phyloP scores from a whole-genome alignment of 1,284 basidiomycete species.

The Schizophyllum commune region DNA sequence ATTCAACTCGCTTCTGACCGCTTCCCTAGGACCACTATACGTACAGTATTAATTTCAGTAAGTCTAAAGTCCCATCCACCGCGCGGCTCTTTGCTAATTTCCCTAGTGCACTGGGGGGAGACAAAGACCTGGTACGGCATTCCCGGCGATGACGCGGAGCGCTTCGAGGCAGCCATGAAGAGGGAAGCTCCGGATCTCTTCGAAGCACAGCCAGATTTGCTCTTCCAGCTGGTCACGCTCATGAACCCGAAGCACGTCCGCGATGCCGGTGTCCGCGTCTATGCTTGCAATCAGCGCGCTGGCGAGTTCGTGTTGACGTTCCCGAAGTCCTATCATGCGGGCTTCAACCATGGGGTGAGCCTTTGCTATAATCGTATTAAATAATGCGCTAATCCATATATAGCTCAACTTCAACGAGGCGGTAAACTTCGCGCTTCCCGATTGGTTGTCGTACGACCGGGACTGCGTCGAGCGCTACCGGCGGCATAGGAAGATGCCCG shows the following conservation, averaged over 20 bases:
- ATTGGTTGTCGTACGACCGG: conserved; percentile 86
- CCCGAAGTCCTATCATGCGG: conserved; percentile 97
- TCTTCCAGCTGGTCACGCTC: conserved; percentile 96
- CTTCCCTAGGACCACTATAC: conserved; percentile 85
- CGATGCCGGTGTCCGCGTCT: conserved; percentile 90
- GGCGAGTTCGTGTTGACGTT: conserved; percentile 98
- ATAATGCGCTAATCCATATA: conserved; percentile 9
- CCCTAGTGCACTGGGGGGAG: conserved; percentile 95
- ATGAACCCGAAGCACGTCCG: conserved; percentile 91
- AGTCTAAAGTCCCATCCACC: conserved; percentile 24
- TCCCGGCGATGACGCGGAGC: conserved; percentile 88
- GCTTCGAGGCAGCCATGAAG: conserved; percentile 95
- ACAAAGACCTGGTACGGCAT: conserved; percentile 99
- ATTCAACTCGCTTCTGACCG: conserved; percentile 4
- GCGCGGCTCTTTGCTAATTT: conserved; percentile 8
- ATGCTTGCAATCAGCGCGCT: conserved; percentile 92
- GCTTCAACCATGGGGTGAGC: conserved; percentile 94
- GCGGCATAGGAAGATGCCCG: conserved; percentile 85
- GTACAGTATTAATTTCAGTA: conserved; percentile 92
- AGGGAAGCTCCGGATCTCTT: conserved; percentile 97
- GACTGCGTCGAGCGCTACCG: conserved; percentile 88
- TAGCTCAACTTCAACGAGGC: conserved; percentile 98
- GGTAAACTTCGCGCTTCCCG: conserved; percentile 96
- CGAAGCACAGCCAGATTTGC: conserved; percentile 92
- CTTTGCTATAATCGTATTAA: conserved; percentile 14